phyloP scores from a whole-genome alignment of 805 yeast species.

The Ogataea philodendri region DNA sequence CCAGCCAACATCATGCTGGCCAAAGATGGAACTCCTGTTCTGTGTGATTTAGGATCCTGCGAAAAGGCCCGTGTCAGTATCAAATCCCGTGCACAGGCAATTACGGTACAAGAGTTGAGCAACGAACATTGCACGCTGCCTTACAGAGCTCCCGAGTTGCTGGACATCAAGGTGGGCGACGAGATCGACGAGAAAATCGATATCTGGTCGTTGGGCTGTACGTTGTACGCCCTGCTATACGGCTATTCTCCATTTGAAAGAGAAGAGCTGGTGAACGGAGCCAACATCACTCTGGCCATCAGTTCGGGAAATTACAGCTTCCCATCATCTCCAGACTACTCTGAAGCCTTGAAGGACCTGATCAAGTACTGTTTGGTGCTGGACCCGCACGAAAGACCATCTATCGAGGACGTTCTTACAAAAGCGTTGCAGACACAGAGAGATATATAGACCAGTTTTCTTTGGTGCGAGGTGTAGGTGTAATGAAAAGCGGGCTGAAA shows the following conservation, averaged over 20 bases:
- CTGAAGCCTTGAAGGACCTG: conserved; percentile 52
- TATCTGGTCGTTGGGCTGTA: conserved; percentile 90
- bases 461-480: conserved; percentile 8
- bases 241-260: conserved; percentile 85
- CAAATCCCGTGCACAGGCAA: conserved; percentile 63
- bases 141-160: conserved; percentile 85
- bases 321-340: conserved; percentile 53
- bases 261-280: conserved; percentile 78
- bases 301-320: conserved; percentile 60
- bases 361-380: conserved; percentile 60
- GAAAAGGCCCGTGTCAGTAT: conserved; percentile 56
- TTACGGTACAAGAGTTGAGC: conserved; percentile 74
- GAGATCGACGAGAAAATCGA: conserved; percentile 72
- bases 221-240: conserved; percentile 73
- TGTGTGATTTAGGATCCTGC: conserved; percentile 84
- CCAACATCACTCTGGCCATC: conserved; percentile 74
- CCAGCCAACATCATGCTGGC: conserved; percentile 87
- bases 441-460: background rate
- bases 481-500: background rate
- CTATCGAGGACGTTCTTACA: conserved; percentile 56
- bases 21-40: conserved; percentile 69
- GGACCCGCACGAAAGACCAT: conserved; percentile 62
- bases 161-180: conserved; percentile 71
- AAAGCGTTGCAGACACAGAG: conserved; percentile 44
- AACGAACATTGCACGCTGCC: conserved; percentile 84